Conservation (phyloP, 2,329 filamentous ascomycete genomes). For the Phialophora tarda region DNA sequence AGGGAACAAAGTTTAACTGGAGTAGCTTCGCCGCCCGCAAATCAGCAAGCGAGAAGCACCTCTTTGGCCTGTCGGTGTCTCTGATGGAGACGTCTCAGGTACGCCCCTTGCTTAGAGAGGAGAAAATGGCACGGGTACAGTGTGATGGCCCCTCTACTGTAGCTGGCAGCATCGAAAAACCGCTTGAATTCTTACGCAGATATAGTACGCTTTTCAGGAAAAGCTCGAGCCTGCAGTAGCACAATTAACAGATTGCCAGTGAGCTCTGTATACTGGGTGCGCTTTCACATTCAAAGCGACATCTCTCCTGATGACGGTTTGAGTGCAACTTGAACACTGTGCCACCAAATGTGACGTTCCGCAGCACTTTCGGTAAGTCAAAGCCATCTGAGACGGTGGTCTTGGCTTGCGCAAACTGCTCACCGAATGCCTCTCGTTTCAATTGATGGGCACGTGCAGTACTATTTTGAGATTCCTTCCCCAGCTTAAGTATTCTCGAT, state of each 20-base stretch:
- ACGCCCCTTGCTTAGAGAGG: background rate
- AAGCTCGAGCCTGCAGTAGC: background rate
- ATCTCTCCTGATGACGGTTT: background rate
- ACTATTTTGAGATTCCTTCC: background rate
- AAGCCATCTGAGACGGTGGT: background rate
- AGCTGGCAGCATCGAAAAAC: background rate
- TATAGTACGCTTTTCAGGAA: background rate
- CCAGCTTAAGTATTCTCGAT: background rate
- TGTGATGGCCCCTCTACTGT: background rate
- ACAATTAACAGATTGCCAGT: background rate
- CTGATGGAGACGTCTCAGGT: background rate
- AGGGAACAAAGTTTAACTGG: background rate
- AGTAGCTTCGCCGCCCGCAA: slow-evolving; percentile 2
- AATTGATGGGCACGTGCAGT: background rate
- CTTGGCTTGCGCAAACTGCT: slow-evolving; percentile 4
- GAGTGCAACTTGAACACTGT: background rate
- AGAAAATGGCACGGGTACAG: background rate
- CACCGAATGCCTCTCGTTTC: background rate
- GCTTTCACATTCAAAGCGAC: background rate
- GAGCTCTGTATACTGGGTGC: background rate
- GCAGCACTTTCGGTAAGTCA: slow-evolving; percentile 2
- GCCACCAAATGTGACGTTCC: background rate
- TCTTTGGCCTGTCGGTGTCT: background rate
- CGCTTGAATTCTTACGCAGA: background rate
- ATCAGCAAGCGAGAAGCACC: background rate